These are phyloP conservation scores for Cytospora paraplurivora DNA, from an alignment of 2,329 filamentous ascomycete species.

Conservation along the genomic window DNA sequence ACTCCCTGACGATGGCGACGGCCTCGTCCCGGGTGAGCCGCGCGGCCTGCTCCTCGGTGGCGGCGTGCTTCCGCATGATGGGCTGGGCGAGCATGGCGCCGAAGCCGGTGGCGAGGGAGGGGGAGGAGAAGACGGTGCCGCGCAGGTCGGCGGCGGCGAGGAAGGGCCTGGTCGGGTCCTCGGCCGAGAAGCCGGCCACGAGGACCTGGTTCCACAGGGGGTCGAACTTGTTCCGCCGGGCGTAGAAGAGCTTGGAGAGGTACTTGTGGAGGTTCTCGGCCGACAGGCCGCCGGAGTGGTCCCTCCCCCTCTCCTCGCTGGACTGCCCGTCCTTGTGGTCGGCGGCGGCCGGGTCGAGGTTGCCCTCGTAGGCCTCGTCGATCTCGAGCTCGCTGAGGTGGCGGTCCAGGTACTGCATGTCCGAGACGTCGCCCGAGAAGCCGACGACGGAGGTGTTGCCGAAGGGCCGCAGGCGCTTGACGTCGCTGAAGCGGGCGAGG, in stretches of 20 bases:
- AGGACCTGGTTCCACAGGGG: slow-evolving; percentile 96
- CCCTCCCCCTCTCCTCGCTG: slow-evolving; percentile 57
- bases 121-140: slow-evolving; percentile 86
- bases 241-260: slow-evolving; percentile 93
- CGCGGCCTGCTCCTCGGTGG: slow-evolving; percentile 77
- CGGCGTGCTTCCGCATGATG: slow-evolving; percentile 80
- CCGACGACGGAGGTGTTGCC: slow-evolving; percentile 82
- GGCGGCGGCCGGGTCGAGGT: slow-evolving; percentile 35
- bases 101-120: slow-evolving; percentile 90
- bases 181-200: slow-evolving; percentile 72
- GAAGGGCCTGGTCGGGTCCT: slow-evolving; percentile 80
- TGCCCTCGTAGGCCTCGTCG: slow-evolving; percentile 76
- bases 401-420: slow-evolving; percentile 98
- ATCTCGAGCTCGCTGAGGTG: slow-evolving; percentile 85
- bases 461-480: slow-evolving; percentile 92
- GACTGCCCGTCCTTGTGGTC: slow-evolving; percentile 41
- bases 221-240: slow-evolving; percentile 92
- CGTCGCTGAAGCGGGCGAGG: slow-evolving; percentile 92
- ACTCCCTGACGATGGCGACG: slow-evolving; percentile 80
- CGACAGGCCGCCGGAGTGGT: slow-evolving; percentile 70
- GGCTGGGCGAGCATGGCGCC: slow-evolving; percentile 92
- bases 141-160: slow-evolving; percentile 89
- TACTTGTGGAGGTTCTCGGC: slow-evolving; percentile 97
- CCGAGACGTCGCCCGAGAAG: slow-evolving; percentile 94
- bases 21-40: slow-evolving; percentile 77